A percentile compares a stretch with the other conserved stretches of the same genome.
Conservation (phyloP, 176 grass and related monocot genomes). For the Oryza glumipatula region DNA sequence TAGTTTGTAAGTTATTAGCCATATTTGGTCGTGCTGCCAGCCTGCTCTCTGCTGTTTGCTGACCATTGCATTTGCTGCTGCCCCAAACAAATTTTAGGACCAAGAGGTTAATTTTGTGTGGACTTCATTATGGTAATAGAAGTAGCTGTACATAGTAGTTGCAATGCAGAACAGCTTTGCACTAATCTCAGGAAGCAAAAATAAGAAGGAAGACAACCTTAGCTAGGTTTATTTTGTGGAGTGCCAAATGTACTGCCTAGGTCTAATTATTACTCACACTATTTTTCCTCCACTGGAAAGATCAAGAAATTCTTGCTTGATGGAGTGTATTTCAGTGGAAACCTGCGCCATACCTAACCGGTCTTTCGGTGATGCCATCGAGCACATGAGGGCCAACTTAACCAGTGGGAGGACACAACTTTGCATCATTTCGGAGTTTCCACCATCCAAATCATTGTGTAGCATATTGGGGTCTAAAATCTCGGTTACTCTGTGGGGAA, state of each 20-base stretch:
- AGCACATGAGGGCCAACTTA: slow-evolving; percentile 44
- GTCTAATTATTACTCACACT: not conserved
- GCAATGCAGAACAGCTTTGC: not conserved
- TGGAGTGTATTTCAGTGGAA: slow-evolving; percentile 15
- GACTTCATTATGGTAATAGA: not conserved
- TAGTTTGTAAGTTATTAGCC: too few relatives aligned
- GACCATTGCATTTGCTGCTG: not conserved
- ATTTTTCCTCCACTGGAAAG: not conserved
- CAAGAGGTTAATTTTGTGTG: not conserved
- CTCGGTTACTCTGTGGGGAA: not conserved
- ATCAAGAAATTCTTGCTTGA: not conserved
- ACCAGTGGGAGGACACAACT: slow-evolving; percentile 39
- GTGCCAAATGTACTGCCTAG: not conserved
- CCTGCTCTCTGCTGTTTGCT: too few relatives aligned
- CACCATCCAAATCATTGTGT: slow-evolving; percentile 5
- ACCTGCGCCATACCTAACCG: slow-evolving; percentile 42
- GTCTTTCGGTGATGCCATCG: slow-evolving; percentile 32
- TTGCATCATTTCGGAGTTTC: slow-evolving; percentile 3
- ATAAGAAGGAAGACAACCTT: not conserved
- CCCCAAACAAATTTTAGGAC: not conserved
- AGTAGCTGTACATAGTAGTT: not conserved
- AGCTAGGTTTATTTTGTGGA: not conserved
- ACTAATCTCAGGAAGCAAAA: not conserved
- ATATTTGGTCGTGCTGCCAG: too few relatives aligned
- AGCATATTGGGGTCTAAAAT: slow-evolving; percentile 18